Percentiles rank a stretch among this genome's conserved stretches.
Evolutionary conservation across 2,329 filamentous ascomycete genomes (phyloP).

Genomic region (Thelonectria discophora): DNA sequence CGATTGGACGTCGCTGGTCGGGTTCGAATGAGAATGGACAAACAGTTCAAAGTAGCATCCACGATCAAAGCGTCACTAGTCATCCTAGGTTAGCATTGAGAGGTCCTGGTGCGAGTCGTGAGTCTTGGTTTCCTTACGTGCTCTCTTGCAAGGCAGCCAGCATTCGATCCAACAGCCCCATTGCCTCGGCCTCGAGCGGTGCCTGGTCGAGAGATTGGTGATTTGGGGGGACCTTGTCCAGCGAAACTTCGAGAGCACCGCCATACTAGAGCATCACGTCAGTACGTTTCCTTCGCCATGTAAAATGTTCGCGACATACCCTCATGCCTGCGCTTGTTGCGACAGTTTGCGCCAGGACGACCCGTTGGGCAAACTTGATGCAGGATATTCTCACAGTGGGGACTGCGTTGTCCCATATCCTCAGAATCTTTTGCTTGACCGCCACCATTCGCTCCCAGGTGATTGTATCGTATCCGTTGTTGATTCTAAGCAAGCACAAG

Average conservation of each 20-base stretch:
- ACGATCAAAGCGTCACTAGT: slow-evolving; percentile 84
- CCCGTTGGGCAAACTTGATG: slow-evolving; percentile 95
- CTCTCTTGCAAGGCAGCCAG: slow-evolving; percentile 85
- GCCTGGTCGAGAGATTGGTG: slow-evolving; percentile 82
- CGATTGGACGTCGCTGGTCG: slow-evolving; percentile 84
- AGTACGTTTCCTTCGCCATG: slow-evolving; percentile 13
- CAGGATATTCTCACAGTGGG: slow-evolving; percentile 88
- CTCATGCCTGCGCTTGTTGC: slow-evolving; percentile 82
- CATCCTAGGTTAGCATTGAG: slow-evolving; percentile 18
- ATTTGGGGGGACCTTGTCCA: slow-evolving; percentile 83
- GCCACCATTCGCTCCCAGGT: slow-evolving; percentile 88
- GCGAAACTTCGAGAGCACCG: slow-evolving; percentile 75
- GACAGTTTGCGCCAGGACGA: slow-evolving; percentile 91
- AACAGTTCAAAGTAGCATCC: slow-evolving; percentile 89
- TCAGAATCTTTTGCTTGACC: slow-evolving; percentile 89
- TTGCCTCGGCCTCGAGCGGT: slow-evolving; percentile 91
- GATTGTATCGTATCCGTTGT: slow-evolving; percentile 81
- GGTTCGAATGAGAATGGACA: slow-evolving; percentile 83
- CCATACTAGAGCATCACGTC: slow-evolving; percentile 49
- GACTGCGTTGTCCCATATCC: slow-evolving; percentile 83
- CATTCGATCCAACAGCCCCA: slow-evolving; percentile 88
- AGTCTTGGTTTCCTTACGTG: slow-evolving; percentile 64
- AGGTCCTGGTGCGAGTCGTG: background rate
- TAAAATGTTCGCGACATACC: slow-evolving; percentile 57
- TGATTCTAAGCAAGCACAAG: slow-evolving; percentile 69